These are phyloP conservation scores for Fusarium miscanthi DNA, from an alignment of 2,329 filamentous ascomycete species.

Conservation along the genomic window DNA sequence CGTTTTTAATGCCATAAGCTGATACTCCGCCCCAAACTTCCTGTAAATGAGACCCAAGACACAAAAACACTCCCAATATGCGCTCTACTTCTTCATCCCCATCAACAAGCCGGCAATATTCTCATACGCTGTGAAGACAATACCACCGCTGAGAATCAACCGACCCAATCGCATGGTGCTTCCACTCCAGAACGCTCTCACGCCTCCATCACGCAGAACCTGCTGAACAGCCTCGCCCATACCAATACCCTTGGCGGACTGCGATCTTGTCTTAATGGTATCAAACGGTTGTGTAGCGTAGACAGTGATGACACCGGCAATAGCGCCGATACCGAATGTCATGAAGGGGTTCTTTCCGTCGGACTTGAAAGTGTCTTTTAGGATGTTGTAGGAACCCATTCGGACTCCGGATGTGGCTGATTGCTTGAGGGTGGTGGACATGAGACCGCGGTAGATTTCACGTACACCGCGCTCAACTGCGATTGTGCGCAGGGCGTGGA, in stretches of 20 bases:
- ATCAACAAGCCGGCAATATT: slow-evolving; percentile 54
- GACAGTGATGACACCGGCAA: slow-evolving; percentile 70
- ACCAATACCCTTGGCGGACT: slow-evolving; percentile 67
- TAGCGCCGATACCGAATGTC: slow-evolving; percentile 71
- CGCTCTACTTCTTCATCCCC: background rate
- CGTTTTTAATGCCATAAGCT: background rate
- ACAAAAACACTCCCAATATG: background rate
- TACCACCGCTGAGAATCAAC: slow-evolving; percentile 73
- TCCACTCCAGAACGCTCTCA: slow-evolving; percentile 73
- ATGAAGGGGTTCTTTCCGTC: slow-evolving; percentile 44
- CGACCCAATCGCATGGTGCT: slow-evolving; percentile 75
- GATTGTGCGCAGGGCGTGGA: slow-evolving; percentile 50
- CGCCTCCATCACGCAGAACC: slow-evolving; percentile 66
- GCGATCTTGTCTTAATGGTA: slow-evolving; percentile 71
- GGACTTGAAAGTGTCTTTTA: slow-evolving; percentile 50
- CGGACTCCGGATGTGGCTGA: slow-evolving; percentile 59
- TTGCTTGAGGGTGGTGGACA: slow-evolving; percentile 60
- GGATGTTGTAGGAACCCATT: slow-evolving; percentile 61
- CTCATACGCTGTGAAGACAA: slow-evolving; percentile 73
- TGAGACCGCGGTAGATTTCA: slow-evolving; percentile 58
- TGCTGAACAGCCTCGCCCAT: slow-evolving; percentile 66
- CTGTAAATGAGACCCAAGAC: background rate
- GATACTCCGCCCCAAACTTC: background rate
- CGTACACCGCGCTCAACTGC: slow-evolving; percentile 54
- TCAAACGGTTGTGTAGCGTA: slow-evolving; percentile 71